Conservation (phyloP, 2,329 filamentous ascomycete species). For the Nemania bipapillata region DNA sequence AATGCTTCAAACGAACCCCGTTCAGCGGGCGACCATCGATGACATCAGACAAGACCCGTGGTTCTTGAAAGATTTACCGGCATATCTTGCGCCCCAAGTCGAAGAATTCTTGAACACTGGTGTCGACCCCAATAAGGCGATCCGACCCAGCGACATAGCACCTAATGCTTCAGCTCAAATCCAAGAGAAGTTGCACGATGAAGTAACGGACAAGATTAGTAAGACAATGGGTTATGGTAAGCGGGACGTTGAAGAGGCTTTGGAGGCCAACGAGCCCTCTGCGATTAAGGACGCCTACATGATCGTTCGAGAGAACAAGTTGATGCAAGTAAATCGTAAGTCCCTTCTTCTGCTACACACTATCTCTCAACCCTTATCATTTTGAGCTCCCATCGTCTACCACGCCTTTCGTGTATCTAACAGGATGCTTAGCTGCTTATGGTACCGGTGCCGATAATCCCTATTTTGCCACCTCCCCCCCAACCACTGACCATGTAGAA, state of each 20-base stretch:
- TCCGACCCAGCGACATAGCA: constrained; percentile 82
- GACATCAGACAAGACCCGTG: constrained; percentile 94
- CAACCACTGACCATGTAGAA: constrained; percentile 60
- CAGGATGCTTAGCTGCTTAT: constrained; percentile 59
- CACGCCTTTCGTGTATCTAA: constrained; percentile 1
- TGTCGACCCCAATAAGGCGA: constrained; percentile 91
- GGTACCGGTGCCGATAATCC: constrained; percentile 56
- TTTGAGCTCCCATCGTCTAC: not conserved
- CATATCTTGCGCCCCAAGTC: constrained; percentile 85
- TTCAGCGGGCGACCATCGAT: constrained; percentile 91
- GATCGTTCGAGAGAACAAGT: constrained; percentile 96
- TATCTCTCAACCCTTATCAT: constrained; percentile 11
- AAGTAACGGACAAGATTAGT: constrained; percentile 93
- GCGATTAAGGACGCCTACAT: constrained; percentile 99
- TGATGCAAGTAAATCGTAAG: constrained; percentile 95
- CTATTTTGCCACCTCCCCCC: constrained; percentile 59
- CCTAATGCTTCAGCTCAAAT: constrained; percentile 80
- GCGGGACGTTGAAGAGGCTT: constrained; percentile 91
- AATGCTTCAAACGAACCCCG: constrained; percentile 95
- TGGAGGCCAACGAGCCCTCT: constrained; percentile 91
- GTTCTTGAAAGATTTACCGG: constrained; percentile 87
- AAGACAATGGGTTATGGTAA: constrained; percentile 98
- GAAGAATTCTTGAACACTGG: constrained; percentile 95
- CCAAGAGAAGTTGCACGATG: constrained; percentile 89
- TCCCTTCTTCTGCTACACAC: constrained; percentile 45